Conservation (phyloP, 202 grass and related monocot genomes). For the Setaria italica region DNA sequence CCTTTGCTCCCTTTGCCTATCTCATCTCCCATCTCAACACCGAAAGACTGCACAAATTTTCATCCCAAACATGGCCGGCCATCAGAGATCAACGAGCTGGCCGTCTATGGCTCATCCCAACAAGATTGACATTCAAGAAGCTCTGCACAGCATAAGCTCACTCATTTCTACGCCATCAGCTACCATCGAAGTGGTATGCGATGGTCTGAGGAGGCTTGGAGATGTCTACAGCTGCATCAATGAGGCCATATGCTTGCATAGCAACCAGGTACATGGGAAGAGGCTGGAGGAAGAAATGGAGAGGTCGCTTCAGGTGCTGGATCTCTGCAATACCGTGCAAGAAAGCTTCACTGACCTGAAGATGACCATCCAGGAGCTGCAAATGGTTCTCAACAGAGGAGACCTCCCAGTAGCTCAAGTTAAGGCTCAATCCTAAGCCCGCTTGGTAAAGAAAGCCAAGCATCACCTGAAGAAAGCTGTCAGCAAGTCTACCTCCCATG, state of each 20-base stretch:
- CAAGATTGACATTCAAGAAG: slow-evolving; percentile 30
- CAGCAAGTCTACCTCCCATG: slow-evolving; percentile 28
- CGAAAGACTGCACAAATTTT: neutral
- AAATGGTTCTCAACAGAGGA: slow-evolving; percentile 49
- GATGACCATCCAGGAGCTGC: slow-evolving; percentile 43
- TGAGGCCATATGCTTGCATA: slow-evolving; percentile 48
- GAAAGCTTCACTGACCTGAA: slow-evolving; percentile 50
- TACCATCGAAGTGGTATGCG: slow-evolving; percentile 18
- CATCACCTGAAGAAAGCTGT: slow-evolving; percentile 52
- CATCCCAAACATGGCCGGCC: slow-evolving; percentile 49
- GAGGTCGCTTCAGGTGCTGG: slow-evolving; percentile 59
- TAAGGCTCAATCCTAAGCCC: slow-evolving; percentile 39
- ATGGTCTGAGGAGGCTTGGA: slow-evolving; percentile 54
- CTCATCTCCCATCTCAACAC: neutral
- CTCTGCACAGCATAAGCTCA: slow-evolving; percentile 31
- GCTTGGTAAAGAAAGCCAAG: slow-evolving; percentile 57
- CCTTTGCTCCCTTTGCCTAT: neutral
- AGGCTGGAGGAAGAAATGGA: slow-evolving; percentile 70
- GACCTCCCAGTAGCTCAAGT: neutral
- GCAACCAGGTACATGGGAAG: slow-evolving; percentile 40
- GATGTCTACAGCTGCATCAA: slow-evolving; percentile 54
- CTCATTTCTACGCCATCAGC: slow-evolving; percentile 29
- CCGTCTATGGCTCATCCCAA: slow-evolving; percentile 46
- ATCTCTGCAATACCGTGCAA: slow-evolving; percentile 59
- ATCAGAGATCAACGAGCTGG: slow-evolving; percentile 61